Evolutionary conservation across 202 grass and related monocot genomes (phyloP), one percentile per base, ranked within the genome.

Genomic region (Bolboschoenoplectus hybrid): DNA sequence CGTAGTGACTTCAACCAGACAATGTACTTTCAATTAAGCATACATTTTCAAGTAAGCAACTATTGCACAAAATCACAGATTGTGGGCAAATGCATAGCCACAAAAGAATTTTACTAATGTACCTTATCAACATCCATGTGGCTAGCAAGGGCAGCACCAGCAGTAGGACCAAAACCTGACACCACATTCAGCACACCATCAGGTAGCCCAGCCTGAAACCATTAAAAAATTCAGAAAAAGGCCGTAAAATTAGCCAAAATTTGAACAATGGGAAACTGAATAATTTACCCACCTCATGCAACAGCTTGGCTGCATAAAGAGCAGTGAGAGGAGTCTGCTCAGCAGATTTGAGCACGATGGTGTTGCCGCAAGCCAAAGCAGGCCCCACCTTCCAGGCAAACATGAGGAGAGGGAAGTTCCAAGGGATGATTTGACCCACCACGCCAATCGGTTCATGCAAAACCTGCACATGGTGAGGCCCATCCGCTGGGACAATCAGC

Each of bases 111-210:
- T 46, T 10, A 74, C 32, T 34, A 57, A 20, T 58, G 3, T 89
- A 94, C 93, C 97, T 99, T 99, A 85, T 99, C 97, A 44, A 99
- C 93, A 82, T 99, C 97, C 97, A 99, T 99, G 76, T 99, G 97
- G 82, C 93, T 91, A 85, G 97, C 92, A 93, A 99, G 87, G 85
- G 93, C 89, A 87, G 97, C 97, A 88, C 97, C 97, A 88, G 93
- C 97, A 81, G 93, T 94, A 38, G 97, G 97, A 56, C 97, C 97
- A 86, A 82, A 99, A 81, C 97, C 93, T 74, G 97, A 94, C 26
- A 99, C 41, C 8, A 99, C 81, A 85, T 97, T 99, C 45, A 99
- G 3, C 71, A 91, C 97, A 81, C 97, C 97, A 1, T 97, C 93
- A 8, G 97, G 97, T 41, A 97, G 82, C 61, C 97, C 97, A 79